phyloP scores from a whole-genome alignment of 805 yeast genomes.

The Diddensiella santjacobensis region DNA sequence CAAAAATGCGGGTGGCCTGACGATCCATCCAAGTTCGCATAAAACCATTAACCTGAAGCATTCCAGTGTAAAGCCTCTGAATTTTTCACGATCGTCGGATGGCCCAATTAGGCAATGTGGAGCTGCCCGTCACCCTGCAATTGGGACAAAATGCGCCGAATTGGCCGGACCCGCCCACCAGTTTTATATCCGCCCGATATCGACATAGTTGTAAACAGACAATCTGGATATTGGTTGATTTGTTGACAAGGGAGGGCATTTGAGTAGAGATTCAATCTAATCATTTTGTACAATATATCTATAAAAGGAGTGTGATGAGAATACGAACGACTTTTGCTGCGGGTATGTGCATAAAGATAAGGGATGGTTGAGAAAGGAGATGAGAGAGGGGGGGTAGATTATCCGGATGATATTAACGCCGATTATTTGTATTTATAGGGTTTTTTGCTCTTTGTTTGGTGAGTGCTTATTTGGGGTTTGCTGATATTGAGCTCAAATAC shows the following conservation, averaged over 20 bases:
- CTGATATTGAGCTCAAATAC: slow-evolving; percentile 30
- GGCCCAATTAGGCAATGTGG: neutral
- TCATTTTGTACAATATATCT: too few species aligned
- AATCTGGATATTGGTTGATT: too few species aligned
- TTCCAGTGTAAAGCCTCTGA: too few species aligned
- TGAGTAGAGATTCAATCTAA: too few species aligned
- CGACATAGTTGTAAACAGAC: too few species aligned
- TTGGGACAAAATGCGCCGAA: too few species aligned
- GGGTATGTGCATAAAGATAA: slow-evolving; percentile 19
- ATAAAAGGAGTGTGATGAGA: slow-evolving; percentile 24
- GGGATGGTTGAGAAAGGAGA: too few species aligned
- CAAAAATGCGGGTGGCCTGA: neutral
- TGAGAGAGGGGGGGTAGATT: too few species aligned
- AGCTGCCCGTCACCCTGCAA: neutral
- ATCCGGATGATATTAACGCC: neutral
- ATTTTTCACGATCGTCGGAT: neutral
- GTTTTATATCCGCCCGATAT: too few species aligned
- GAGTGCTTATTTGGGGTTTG: slow-evolving; percentile 31
- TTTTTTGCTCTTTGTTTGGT: slow-evolving; percentile 23
- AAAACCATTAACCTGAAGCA: too few species aligned
- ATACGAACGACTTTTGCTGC: slow-evolving; percentile 29
- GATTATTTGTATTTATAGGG: slow-evolving; percentile 17
- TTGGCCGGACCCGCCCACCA: too few species aligned
- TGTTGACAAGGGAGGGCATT: too few species aligned
- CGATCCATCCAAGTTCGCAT: neutral